Evolutionary conservation across 257 asterid species (phyloP), one percentile per base, ranked within the genome.

Genomic region (Leonotis leonurus): DNA sequence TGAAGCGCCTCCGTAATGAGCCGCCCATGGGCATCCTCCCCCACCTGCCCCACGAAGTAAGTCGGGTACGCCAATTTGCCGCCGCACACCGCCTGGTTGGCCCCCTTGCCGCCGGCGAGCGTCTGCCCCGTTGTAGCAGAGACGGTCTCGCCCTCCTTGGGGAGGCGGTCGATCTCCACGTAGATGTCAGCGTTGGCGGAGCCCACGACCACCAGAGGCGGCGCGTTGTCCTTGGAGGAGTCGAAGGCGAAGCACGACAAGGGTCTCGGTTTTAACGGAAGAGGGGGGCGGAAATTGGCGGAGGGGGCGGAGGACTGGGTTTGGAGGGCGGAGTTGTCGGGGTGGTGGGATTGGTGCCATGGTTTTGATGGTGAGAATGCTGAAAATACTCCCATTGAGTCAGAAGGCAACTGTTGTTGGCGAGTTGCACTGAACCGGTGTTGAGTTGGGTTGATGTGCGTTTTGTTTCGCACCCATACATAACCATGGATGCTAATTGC

Each of bases 111-210:
- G 12, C 99, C 99, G 11, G 99, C 95, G 30, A 92, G 70, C 2
- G 95, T 86, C 44, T 83, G 87, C 5, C 96, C 97, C 0, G 79
- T 81, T 14, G 76, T 83, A 41, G 99, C 99, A 2, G 96, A 83
- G 1, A 92, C 59, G 4, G 97, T 92, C 75, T 92, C 97, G 2
- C 97, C 97, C 80, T 85, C 88, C 53, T 74, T 72, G 1, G 95
- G 99, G 7, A 92, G 71, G 51, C 99, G 75, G 18, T 89, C 96
- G 44, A 92, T 86, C 71, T 92, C 97, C 11, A 92, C 95, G 51
- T 86, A 92, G 7, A 92, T 85, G 56, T 92, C 95, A 1, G 97
- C 97, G 72, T 89, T 89, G 75, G 99, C 99, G 30, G 99, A 92
- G 63, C 99, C 99, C 63, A 92, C 99, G 62, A 89, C 96, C 6